These are phyloP conservation scores for Bipolaris oryzae DNA, from an alignment of 2,329 filamentous ascomycete species.

Conservation along the genomic window DNA sequence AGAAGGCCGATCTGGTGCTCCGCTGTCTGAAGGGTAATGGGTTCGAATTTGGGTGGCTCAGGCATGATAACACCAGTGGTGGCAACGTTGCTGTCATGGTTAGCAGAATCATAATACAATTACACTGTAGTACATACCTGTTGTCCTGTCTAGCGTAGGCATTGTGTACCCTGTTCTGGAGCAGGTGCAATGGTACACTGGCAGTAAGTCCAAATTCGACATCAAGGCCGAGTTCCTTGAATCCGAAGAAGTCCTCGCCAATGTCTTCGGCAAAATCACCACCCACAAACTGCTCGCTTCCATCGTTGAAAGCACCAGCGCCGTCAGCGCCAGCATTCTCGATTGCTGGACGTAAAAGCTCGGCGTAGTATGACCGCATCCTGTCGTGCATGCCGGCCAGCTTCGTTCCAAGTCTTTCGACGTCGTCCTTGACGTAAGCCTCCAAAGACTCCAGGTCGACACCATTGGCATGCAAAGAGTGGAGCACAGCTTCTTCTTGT, in stretches of 20 bases:
- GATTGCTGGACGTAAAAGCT: constrained; percentile 88
- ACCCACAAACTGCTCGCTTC: constrained; percentile 93
- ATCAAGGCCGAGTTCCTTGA: constrained; percentile 91
- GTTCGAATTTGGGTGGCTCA: constrained; percentile 71
- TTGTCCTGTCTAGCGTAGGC: constrained; percentile 79
- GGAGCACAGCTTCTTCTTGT: constrained; percentile 83
- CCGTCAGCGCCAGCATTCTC: constrained; percentile 79
- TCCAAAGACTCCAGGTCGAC: constrained; percentile 82
- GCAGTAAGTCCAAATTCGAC: constrained; percentile 88
- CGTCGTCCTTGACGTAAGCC: constrained; percentile 86
- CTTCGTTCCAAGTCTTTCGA: constrained; percentile 83
- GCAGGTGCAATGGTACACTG: constrained; percentile 89
- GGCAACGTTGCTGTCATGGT: constrained; percentile 60
- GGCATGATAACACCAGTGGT: constrained; percentile 68
- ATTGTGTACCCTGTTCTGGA: constrained; percentile 87
- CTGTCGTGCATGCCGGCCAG: constrained; percentile 87
- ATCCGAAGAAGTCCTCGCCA: constrained; percentile 98
- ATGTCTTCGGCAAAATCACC: constrained; percentile 98
- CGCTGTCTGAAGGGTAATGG: constrained; percentile 79
- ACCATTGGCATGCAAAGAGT: constrained; percentile 83
- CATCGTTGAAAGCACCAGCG: constrained; percentile 90
- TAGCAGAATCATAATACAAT: constrained; percentile 20
- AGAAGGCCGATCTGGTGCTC: constrained; percentile 83
- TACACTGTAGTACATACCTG: constrained; percentile 51
- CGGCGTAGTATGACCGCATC: constrained; percentile 91